Evolutionary conservation across 2,329 filamentous ascomycete species (phyloP).

Genomic region (Conoideocrella luteorostrata): DNA sequence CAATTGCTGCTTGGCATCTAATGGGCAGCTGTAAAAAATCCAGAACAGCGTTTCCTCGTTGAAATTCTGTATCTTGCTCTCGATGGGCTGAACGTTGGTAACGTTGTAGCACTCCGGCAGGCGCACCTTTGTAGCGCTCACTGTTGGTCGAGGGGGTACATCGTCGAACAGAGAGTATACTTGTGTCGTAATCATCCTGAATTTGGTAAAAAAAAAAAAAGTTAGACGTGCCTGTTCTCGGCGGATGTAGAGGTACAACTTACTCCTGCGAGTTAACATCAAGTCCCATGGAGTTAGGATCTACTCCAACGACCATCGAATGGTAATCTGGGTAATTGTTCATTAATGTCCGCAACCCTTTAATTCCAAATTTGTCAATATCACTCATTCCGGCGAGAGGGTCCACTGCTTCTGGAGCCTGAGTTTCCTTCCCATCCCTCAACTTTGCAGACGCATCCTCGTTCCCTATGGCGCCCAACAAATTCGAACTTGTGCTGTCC

Average conservation of each 20-base stretch:
- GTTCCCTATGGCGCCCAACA: slow-evolving; percentile 41
- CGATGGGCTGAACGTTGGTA: slow-evolving; percentile 58
- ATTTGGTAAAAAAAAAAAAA: slow-evolving; percentile 11
- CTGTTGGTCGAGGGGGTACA: slow-evolving; percentile 48
- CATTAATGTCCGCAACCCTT: slow-evolving; percentile 57
- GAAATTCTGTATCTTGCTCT: slow-evolving; percentile 59
- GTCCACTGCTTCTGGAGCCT: slow-evolving; percentile 42
- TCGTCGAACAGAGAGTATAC: slow-evolving; percentile 58
- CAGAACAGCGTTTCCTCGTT: slow-evolving; percentile 64
- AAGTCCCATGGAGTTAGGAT: slow-evolving; percentile 50
- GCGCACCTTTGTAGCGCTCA: slow-evolving; percentile 44
- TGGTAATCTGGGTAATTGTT: slow-evolving; percentile 59
- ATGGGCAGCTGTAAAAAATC: slow-evolving; percentile 63
- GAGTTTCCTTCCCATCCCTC: slow-evolving; percentile 36
- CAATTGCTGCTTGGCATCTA: slow-evolving; percentile 56
- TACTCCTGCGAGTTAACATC: slow-evolving; percentile 54
- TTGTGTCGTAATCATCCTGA: slow-evolving; percentile 50
- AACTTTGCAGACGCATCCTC: slow-evolving; percentile 32
- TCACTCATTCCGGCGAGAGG: slow-evolving; percentile 56
- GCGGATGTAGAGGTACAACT: slow-evolving; percentile 25
- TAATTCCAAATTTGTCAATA: slow-evolving; percentile 58
- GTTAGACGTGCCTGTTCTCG: too few relatives aligned
- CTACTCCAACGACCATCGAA: slow-evolving; percentile 53
- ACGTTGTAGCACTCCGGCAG: slow-evolving; percentile 63
- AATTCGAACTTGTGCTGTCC: slow-evolving; percentile 31